A percentile compares a stretch with the other conserved stretches of the same genome.
Evolutionary conservation across 2,329 filamentous ascomycete species (phyloP).

Genomic region (Colletotrichum sublineola): DNA sequence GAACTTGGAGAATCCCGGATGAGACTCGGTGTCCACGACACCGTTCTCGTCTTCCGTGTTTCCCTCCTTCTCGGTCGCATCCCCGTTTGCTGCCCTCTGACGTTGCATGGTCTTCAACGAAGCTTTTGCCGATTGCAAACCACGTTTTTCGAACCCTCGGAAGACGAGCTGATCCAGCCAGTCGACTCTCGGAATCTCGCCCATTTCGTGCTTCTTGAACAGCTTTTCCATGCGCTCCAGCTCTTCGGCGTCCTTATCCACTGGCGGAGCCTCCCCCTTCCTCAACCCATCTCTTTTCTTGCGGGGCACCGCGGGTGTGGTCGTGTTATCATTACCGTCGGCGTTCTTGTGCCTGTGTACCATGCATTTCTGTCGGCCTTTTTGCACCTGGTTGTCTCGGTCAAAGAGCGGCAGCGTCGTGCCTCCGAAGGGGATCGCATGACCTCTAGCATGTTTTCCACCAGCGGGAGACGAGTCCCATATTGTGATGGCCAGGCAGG

Average conservation of each 20-base stretch:
- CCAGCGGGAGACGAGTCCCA: conserved; percentile 93
- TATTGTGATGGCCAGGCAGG: conserved; percentile 90
- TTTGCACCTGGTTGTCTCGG: conserved; percentile 88
- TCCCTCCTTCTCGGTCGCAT: conserved; percentile 51
- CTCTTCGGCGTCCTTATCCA: conserved; percentile 84
- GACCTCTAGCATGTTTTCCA: conserved; percentile 75
- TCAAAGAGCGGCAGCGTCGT: conserved; percentile 96
- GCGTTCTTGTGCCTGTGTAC: conserved; percentile 86
- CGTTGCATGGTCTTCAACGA: conserved; percentile 71
- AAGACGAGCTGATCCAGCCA: conserved; percentile 98
- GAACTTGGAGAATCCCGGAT: conserved; percentile 71
- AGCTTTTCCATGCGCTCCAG: conserved; percentile 89
- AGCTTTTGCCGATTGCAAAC: conserved; percentile 73
- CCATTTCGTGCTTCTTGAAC: conserved; percentile 98
- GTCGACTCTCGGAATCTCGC: conserved; percentile 90
- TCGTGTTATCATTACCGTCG: conserved; percentile 85
- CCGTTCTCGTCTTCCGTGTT: conserved; percentile 46
- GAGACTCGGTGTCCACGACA: conserved; percentile 59
- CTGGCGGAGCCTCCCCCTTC: conserved; percentile 62
- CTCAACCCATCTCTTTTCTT: conserved; percentile 64
- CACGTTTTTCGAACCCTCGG: conserved; percentile 85
- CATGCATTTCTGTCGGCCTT: conserved; percentile 91
- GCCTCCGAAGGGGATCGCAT: conserved; percentile 92
- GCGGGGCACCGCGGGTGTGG: conserved; percentile 78
- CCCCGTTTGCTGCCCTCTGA: conserved; percentile 57